A percentile compares a stretch with the other conserved stretches of the same genome.
Conservation (phyloP, 192 early-diverging fungal species). For the Coemansia umbellata region DNA sequence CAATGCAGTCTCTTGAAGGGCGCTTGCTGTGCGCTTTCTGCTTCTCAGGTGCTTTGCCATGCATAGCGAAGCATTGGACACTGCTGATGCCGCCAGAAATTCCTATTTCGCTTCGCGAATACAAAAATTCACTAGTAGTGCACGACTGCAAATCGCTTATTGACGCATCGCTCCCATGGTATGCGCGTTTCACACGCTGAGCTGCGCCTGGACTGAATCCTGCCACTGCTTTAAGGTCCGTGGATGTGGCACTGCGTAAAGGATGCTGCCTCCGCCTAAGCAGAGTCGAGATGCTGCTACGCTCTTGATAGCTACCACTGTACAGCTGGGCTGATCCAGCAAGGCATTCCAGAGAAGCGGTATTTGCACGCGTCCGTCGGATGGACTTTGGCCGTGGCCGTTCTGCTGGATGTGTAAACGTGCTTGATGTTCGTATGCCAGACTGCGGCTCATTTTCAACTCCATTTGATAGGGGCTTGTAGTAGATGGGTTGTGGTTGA, state of each 20-base stretch:
- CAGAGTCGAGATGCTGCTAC: conserved; percentile 27
- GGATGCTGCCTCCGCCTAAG: conserved; percentile 42
- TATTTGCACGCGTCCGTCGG: conserved; percentile 42
- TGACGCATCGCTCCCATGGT: conserved; percentile 35
- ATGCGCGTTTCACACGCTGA: conserved; percentile 33
- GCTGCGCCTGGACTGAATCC: conserved; percentile 48
- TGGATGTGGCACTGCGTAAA: conserved; percentile 34
- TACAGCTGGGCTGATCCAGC: conserved; percentile 5
- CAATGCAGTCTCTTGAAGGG: conserved; percentile 35
- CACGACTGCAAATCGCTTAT: conserved; percentile 41
- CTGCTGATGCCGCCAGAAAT: conserved; percentile 6
- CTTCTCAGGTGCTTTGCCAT: conserved; percentile 6
- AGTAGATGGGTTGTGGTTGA: conserved; percentile 27
- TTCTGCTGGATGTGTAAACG: background rate
- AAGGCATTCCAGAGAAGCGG: conserved; percentile 37
- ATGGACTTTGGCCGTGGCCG: conserved; percentile 29
- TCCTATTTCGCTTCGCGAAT: conserved; percentile 26
- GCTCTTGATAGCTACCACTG: conserved; percentile 1
- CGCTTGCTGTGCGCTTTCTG: conserved; percentile 8
- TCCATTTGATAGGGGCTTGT: conserved; percentile 14
- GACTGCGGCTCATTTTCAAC: background rate
- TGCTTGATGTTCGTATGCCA: background rate
- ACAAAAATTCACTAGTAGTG: conserved; percentile 28
- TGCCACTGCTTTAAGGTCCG: conserved; percentile 40
- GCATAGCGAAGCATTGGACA: conserved; percentile 24